Percentiles rank a stretch among this genome's conserved stretches.
phyloP scores from a whole-genome alignment of 352 stramenopile species.

The Globisporangium parvum region DNA sequence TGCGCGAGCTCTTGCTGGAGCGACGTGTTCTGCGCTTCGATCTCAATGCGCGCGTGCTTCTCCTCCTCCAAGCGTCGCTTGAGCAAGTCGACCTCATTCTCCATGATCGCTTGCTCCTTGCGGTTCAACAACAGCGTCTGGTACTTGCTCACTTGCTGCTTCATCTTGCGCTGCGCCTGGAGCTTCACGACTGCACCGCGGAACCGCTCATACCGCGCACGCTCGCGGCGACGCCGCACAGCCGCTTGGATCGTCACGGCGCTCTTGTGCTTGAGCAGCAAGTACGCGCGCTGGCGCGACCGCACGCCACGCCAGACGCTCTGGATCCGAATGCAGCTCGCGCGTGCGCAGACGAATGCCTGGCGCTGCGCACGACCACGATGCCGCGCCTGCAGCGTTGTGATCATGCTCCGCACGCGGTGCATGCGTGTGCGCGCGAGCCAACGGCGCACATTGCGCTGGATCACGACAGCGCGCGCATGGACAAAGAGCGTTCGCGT shows the following conservation, averaged over 20 bases:
- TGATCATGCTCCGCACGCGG: conserved; percentile 44
- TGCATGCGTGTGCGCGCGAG: conserved; percentile 43
- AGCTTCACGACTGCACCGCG: conserved; percentile 66
- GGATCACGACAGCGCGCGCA: conserved; percentile 56
- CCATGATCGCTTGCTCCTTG: conserved; percentile 68
- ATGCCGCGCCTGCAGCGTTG: conserved; percentile 51
- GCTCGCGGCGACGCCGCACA: conserved; percentile 40
- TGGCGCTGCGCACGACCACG: conserved; percentile 35
- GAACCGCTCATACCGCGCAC: conserved; percentile 48
- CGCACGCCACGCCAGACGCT: conserved; percentile 70
- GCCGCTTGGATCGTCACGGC: conserved; percentile 53
- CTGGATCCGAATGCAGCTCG: conserved; percentile 49
- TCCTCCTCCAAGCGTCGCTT: conserved; percentile 77
- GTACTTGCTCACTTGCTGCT: conserved; percentile 72
- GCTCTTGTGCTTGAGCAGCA: conserved; percentile 51
- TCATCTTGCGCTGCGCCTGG: conserved; percentile 68
- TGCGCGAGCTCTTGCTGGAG: conserved; percentile 64
- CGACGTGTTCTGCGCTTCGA: conserved; percentile 67
- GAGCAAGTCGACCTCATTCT: conserved; percentile 65
- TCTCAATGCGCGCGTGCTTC: conserved; percentile 61
- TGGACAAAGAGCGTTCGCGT: conserved; percentile 65
- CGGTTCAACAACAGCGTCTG: conserved; percentile 45
- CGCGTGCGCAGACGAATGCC: conserved; percentile 36
- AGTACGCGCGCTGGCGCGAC: conserved; percentile 44
- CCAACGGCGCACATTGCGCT: conserved; percentile 48